Percentiles rank a stretch among this genome's conserved stretches.
Conservation (phyloP, 192 early-diverging fungal species). For the Ambispora gerdemannii region DNA sequence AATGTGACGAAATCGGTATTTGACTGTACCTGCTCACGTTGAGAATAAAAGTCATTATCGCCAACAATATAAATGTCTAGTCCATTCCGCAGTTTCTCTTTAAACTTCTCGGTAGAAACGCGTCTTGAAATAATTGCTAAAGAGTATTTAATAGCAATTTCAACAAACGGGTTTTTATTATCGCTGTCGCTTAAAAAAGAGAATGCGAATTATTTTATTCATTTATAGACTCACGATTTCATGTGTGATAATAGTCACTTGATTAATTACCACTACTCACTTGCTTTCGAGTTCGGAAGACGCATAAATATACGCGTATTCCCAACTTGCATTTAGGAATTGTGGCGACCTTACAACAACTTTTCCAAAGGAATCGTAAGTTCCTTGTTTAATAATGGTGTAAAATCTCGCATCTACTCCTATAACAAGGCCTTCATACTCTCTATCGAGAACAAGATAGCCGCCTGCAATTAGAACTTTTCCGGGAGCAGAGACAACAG, state of each 20-base stretch:
- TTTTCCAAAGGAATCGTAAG: constrained; percentile 14
- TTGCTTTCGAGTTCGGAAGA: constrained; percentile 37
- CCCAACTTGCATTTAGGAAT: constrained; percentile 81
- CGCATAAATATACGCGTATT: too few relatives aligned
- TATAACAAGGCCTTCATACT: constrained; percentile 78
- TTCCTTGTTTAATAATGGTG: constrained; percentile 49
- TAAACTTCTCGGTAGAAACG: constrained; percentile 32
- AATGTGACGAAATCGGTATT: not conserved
- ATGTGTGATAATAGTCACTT: too few relatives aligned
- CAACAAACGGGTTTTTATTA: constrained; percentile 64
- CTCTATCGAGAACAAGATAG: constrained; percentile 87
- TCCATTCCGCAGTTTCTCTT: constrained; percentile 38
- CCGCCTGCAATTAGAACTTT: constrained; percentile 93
- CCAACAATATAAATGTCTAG: constrained; percentile 77
- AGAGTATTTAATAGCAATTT: constrained; percentile 49
- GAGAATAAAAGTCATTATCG: constrained; percentile 99
- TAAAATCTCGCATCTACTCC: constrained; percentile 85
- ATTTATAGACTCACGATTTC: too few relatives aligned
- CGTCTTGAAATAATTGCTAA: constrained; percentile 42
- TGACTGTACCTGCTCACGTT: constrained; percentile 69
- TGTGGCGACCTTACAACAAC: constrained; percentile 78
- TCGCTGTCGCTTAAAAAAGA: constrained; percentile 33
- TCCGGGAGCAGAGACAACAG: constrained; percentile 85
- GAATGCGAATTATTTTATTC: not conserved
- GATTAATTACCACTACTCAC: too few relatives aligned